Evolutionary conservation across 2,329 filamentous ascomycete species (phyloP).

Genomic region (Hypoxylon sp.): DNA sequence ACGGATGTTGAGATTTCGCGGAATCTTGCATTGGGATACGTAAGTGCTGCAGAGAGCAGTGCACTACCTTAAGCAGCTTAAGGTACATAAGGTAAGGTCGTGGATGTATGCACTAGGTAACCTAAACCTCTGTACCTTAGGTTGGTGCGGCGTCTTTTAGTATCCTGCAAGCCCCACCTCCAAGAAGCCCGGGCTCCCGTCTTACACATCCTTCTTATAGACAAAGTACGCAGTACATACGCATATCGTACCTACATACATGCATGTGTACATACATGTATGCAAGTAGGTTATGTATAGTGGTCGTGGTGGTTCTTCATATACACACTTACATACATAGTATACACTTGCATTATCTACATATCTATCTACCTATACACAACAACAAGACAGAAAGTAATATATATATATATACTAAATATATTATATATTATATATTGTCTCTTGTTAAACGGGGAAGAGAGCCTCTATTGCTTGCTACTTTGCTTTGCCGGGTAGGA

Average conservation of each 20-base stretch:
- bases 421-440: neutral
- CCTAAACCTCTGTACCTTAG: constrained; percentile 24
- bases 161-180: constrained; percentile 45
- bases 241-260: constrained; percentile 21
- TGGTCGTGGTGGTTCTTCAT: neutral
- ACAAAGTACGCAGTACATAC: constrained; percentile 3
- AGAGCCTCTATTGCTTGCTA: neutral
- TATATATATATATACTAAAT: constrained; percentile 5
- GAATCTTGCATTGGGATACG: constrained; percentile 56
- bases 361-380: neutral
- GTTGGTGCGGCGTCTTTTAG: constrained; percentile 46
- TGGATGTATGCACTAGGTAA: too few species aligned
- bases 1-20: constrained; percentile 49
- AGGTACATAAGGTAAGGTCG: too few species aligned
- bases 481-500: neutral
- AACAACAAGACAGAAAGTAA: neutral
- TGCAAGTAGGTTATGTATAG: neutral
- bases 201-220: constrained; percentile 32
- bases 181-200: constrained; percentile 44
- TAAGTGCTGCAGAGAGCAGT: constrained; percentile 49
- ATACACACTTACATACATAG: neutral
- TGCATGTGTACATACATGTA: constrained; percentile 13
- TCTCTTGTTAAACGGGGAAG: neutral
- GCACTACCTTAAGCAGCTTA: constrained; percentile 17
- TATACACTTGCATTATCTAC: neutral